A percentile compares a stretch with the other conserved stretches of the same genome.
These are phyloP conservation scores for Cladophialophora immunda DNA, from an alignment of 2,329 filamentous ascomycete species.

Conservation along the genomic window DNA sequence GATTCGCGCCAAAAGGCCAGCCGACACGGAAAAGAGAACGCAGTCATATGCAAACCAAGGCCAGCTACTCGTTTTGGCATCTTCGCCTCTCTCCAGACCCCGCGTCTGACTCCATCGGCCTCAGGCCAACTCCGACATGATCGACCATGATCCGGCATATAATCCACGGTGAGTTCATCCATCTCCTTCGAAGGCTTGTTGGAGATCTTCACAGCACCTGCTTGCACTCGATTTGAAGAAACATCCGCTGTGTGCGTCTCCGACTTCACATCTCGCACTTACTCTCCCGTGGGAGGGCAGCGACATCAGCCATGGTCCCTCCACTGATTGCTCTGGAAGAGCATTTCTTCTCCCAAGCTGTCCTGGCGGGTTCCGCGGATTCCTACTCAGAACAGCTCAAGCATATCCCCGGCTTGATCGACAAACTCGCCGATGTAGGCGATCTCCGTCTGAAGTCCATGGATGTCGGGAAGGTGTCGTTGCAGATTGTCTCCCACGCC, in stretches of 20 bases:
- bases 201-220: not conserved
- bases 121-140: not conserved
- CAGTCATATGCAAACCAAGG: not conserved
- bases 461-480: slow-evolving; percentile 32
- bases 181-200: not conserved
- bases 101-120: not conserved
- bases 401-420: slow-evolving; percentile 31
- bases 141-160: not conserved
- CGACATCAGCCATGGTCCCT: slow-evolving; percentile 24
- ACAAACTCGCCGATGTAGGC: slow-evolving; percentile 35
- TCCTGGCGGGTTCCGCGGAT: slow-evolving; percentile 17
- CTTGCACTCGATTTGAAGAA: not conserved
- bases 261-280: not conserved
- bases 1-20: not conserved
- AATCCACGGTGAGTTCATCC: not conserved
- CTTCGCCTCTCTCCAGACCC: not conserved
- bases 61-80: slow-evolving; percentile 1
- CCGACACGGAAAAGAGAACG: not conserved
- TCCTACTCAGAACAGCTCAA: slow-evolving; percentile 36
- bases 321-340: slow-evolving; percentile 39
- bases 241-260: not conserved
- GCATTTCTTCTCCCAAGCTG: slow-evolving; percentile 37
- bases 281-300: too few species aligned
- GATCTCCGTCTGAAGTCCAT: slow-evolving; percentile 32
- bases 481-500: slow-evolving; percentile 38